These are phyloP conservation scores for Calonectria pauciramosa DNA, from an alignment of 2,329 filamentous ascomycete species.

Conservation along the genomic window DNA sequence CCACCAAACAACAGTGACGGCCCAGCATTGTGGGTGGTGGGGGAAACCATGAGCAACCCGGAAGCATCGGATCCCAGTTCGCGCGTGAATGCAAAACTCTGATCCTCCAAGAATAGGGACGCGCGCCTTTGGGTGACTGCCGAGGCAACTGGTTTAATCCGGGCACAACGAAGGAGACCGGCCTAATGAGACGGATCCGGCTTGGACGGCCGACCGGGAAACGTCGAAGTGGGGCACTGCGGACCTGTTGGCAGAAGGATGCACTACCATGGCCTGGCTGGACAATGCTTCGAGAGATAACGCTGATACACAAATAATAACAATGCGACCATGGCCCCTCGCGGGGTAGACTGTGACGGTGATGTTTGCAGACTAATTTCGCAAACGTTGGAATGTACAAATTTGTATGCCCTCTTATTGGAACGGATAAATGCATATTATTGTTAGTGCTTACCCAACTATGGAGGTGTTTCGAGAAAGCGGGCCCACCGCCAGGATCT, in stretches of 20 bases:
- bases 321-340: not conserved
- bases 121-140: not conserved
- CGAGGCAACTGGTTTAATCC: not conserved
- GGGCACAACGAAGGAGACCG: not conserved
- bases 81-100: conserved; percentile 16
- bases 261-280: not conserved
- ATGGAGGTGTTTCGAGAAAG: conserved; percentile 1
- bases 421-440: not conserved
- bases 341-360: not conserved
- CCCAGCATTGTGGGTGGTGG: not conserved
- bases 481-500: not conserved
- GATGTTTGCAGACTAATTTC: not conserved
- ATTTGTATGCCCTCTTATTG: not conserved
- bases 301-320: not conserved
- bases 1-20: conserved; percentile 29
- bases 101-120: not conserved
- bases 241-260: not conserved
- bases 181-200: conserved; percentile 5
- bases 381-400: not conserved
- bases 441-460: not conserved
- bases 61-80: conserved; percentile 7
- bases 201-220: not conserved
- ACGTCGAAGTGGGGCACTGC: not conserved
- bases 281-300: not conserved
- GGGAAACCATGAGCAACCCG: not conserved